Conservation (phyloP, 305 asterid genomes). For the Solanum hybrid region DNA sequence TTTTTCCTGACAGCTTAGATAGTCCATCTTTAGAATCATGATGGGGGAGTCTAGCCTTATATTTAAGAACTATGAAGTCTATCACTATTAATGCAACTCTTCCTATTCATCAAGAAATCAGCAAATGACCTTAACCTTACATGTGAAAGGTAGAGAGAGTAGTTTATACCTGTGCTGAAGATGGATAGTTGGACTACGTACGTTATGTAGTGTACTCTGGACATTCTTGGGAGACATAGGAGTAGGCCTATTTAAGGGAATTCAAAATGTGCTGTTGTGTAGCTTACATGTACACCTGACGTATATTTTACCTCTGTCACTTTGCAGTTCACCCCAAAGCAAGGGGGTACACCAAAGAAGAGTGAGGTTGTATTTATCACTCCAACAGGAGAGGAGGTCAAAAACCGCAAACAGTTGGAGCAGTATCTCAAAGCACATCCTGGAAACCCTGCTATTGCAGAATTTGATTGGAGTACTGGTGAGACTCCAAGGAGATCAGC, state of each 20-base stretch:
- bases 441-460: conserved; percentile 61
- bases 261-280: not conserved
- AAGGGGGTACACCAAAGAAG: conserved; percentile 59
- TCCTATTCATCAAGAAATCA: not conserved
- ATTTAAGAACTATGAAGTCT: not conserved
- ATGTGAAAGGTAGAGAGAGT: not conserved
- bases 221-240: not conserved
- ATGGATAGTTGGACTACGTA: not conserved
- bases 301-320: not conserved
- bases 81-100: not conserved
- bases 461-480: conserved; percentile 93
- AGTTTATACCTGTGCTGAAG: not conserved
- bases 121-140: not conserved
- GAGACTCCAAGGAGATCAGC: conserved; percentile 92
- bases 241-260: not conserved
- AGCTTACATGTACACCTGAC: not conserved
- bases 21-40: not conserved
- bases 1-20: not conserved
- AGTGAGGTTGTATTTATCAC: conserved; percentile 63
- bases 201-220: not conserved
- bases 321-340: conserved; percentile 58
- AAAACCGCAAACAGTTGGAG: conserved; percentile 61
- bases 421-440: conserved; percentile 68
- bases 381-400: conserved; percentile 85
- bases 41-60: not conserved